Evolutionary conservation across 768 basidiomycete species (phyloP).

Genomic region (Xerocomus brunneocitrinus): DNA sequence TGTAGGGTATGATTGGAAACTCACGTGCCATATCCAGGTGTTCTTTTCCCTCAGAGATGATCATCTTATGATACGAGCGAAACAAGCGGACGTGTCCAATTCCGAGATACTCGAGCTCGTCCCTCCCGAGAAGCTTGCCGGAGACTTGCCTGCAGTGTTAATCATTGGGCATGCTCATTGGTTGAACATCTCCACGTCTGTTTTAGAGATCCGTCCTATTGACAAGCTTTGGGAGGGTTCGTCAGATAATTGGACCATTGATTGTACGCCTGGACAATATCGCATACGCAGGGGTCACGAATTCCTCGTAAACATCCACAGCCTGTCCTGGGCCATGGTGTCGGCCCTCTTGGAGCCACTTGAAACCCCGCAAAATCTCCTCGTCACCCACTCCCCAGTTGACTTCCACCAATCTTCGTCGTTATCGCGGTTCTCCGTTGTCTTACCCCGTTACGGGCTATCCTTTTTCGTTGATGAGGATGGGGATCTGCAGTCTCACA

Average conservation of each 20-base stretch:
- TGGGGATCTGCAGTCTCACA: slow-evolving; percentile 27
- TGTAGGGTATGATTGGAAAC: not conserved
- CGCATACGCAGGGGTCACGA: not conserved
- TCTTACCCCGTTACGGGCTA: slow-evolving; percentile 37
- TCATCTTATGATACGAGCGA: slow-evolving; percentile 16
- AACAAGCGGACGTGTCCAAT: too few species aligned
- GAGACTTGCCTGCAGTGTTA: slow-evolving; percentile 10
- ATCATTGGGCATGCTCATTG: slow-evolving; percentile 21
- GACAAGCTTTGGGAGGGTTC: slow-evolving; percentile 16
- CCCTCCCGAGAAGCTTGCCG: slow-evolving; percentile 9
- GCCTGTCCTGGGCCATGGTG: slow-evolving; percentile 22
- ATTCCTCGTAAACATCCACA: slow-evolving; percentile 23
- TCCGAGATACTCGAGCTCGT: slow-evolving; percentile 15
- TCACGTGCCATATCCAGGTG: slow-evolving; percentile 8
- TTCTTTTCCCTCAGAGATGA: slow-evolving; percentile 16
- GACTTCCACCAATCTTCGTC: not conserved
- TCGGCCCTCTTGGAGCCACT: slow-evolving; percentile 12
- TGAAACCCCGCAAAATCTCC: slow-evolving; percentile 11
- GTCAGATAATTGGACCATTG: slow-evolving; percentile 20
- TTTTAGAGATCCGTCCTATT: slow-evolving; percentile 25
- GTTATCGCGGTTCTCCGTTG: slow-evolving; percentile 19
- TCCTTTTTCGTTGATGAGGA: slow-evolving; percentile 33
- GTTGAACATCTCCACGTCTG: slow-evolving; percentile 16
- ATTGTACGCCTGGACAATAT: slow-evolving; percentile 1
- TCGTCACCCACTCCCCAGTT: slow-evolving; percentile 7